Percentiles rank a stretch among this genome's conserved stretches.
Conservation (phyloP, 2,329 filamentous ascomycete species). For the Emericellopsis atlantica region DNA sequence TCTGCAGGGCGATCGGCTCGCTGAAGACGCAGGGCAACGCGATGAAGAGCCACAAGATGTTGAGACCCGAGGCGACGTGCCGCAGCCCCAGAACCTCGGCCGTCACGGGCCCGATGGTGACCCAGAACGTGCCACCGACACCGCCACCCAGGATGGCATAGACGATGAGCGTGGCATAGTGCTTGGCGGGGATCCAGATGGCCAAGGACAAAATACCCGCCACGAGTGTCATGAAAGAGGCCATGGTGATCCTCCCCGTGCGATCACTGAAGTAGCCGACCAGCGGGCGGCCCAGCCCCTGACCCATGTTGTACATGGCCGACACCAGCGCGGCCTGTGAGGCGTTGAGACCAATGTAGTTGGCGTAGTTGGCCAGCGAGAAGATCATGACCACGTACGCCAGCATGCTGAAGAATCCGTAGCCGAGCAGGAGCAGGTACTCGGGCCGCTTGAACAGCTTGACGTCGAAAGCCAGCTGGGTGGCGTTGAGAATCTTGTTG, state of each 20-base stretch:
- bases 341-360: slow-evolving; percentile 51
- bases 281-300: slow-evolving; percentile 55
- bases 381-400: slow-evolving; percentile 70
- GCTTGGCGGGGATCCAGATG: slow-evolving; percentile 58
- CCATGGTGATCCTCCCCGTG: slow-evolving; percentile 63
- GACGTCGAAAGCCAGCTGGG: slow-evolving; percentile 53
- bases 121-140: slow-evolving; percentile 61
- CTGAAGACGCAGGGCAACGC: slow-evolving; percentile 39
- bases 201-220: slow-evolving; percentile 53
- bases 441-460: slow-evolving; percentile 46
- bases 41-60: slow-evolving; percentile 45
- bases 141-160: slow-evolving; percentile 59
- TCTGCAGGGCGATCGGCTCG: slow-evolving; percentile 37
- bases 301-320: slow-evolving; percentile 59
- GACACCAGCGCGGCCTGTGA: slow-evolving; percentile 58
- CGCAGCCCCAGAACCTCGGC: slow-evolving; percentile 63
- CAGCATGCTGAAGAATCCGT: slow-evolving; percentile 59
- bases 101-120: slow-evolving; percentile 54
- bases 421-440: slow-evolving; percentile 52
- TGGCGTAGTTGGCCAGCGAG: slow-evolving; percentile 61
- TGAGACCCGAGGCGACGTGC: slow-evolving; percentile 51
- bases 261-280: slow-evolving; percentile 63
- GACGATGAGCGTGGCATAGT: slow-evolving; percentile 55
- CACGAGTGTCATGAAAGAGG: slow-evolving; percentile 49
- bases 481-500: slow-evolving; percentile 57